phyloP scores from a whole-genome alignment of 2,329 filamentous ascomycete genomes.

The Seiridium unicorne region DNA sequence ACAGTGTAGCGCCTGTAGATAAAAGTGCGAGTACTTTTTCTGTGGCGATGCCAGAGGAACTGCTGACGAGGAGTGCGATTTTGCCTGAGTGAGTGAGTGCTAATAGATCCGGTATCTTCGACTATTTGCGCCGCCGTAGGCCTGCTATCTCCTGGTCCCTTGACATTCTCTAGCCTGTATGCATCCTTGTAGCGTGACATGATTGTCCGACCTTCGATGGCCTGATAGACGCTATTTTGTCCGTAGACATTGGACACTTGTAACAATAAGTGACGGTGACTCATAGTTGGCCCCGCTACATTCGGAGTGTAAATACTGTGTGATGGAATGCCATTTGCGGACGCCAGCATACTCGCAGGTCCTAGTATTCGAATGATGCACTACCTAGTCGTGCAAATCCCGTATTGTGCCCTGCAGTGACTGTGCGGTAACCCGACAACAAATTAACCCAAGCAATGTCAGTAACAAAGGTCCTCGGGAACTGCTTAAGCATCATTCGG shows the following conservation, averaged over 20 bases:
- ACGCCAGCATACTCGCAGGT: neutral
- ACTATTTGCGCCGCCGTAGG: neutral
- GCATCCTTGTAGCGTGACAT: neutral
- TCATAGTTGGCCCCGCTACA: too few relatives aligned
- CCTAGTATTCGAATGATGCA: neutral
- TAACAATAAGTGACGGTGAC: too few relatives aligned
- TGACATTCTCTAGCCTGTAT: neutral
- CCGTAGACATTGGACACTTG: too few relatives aligned
- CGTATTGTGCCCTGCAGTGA: too few relatives aligned
- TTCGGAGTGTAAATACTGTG: too few relatives aligned
- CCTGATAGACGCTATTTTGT: neutral
- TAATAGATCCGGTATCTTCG: neutral
- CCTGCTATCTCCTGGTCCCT: neutral
- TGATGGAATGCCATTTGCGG: neutral
- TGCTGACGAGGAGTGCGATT: neutral
- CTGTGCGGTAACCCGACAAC: too few relatives aligned
- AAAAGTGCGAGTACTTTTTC: neutral
- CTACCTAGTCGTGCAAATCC: neutral
- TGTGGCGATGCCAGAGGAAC: neutral
- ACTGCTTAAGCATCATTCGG: neutral
- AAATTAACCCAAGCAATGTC: too few relatives aligned
- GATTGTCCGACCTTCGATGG: neutral
- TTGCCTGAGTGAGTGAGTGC: neutral
- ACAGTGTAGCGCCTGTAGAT: neutral
- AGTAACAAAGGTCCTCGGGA: neutral